phyloP scores from a whole-genome alignment of 257 asterid species.

The Echites panduratus region DNA sequence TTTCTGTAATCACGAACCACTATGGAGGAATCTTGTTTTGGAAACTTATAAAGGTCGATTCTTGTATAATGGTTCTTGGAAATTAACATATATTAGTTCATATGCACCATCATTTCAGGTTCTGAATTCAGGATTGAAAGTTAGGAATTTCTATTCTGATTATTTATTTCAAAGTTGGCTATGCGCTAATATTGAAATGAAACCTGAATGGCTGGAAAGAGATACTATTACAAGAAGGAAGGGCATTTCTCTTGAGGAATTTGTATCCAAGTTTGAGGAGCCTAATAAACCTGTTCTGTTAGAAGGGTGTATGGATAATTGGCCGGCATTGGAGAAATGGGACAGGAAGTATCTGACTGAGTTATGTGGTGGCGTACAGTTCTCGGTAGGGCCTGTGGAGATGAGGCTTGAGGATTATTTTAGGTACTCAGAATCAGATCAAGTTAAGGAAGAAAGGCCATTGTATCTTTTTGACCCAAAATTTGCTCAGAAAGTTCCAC shows the following conservation, averaged over 20 bases:
- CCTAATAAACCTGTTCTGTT: slow-evolving; percentile 77
- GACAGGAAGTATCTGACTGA: slow-evolving; percentile 55
- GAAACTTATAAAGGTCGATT: slow-evolving; percentile 53
- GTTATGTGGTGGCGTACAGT: slow-evolving; percentile 50
- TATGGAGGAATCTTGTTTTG: slow-evolving; percentile 82
- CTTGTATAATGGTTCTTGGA: slow-evolving; percentile 65
- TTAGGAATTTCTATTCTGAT: slow-evolving; percentile 88
- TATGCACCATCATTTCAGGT: slow-evolving; percentile 24
- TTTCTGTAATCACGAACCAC: slow-evolving; percentile 88
- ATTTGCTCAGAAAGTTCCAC: slow-evolving; percentile 69
- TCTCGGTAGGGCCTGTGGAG: slow-evolving; percentile 79
- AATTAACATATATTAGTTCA: slow-evolving; percentile 39
- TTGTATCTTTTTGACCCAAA: slow-evolving; percentile 90
- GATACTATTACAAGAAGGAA: slow-evolving; percentile 69
- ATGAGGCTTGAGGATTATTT: slow-evolving; percentile 69
- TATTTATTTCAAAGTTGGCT: slow-evolving; percentile 97
- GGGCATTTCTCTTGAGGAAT: slow-evolving; percentile 68
- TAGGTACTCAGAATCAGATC: slow-evolving; percentile 79
- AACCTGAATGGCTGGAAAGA: slow-evolving; percentile 81
- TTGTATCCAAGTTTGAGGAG: slow-evolving; percentile 69
- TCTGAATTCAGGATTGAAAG: slow-evolving; percentile 35
- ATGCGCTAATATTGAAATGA: slow-evolving; percentile 99
- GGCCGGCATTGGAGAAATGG: slow-evolving; percentile 79
- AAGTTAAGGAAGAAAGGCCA: slow-evolving; percentile 80
- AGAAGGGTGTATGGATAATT: slow-evolving; percentile 74